Base-by-base conservation (phyloP, 352 stramenopile species). In the Phytophthora fragariae region DNA sequence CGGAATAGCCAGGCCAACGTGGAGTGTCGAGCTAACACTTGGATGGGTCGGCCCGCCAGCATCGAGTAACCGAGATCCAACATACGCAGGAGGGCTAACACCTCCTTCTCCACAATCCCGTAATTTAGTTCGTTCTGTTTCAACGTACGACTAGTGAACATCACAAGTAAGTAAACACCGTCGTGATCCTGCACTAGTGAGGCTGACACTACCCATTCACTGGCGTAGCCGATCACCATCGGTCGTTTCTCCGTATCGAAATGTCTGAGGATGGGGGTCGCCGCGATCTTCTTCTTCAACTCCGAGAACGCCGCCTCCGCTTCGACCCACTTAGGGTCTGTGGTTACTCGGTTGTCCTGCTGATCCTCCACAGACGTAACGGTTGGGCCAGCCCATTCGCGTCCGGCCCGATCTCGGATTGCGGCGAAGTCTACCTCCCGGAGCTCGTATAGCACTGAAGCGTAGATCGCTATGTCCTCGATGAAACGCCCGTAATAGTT, bases 1-100 rank as follows among this genome's bases (percentile, higher is more conserved):
- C 21, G 15, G 24, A 59, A 61, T 21, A 61, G 19, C 50, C 61
- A 68, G 9, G 49, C 61, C 21, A 73, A 1, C 39, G 60, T 70
- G 2, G 41, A 53, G 31, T 63, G 31, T 24, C 55, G 3, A 44
- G 11, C 15, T 0, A 21, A 6, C 15, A 15, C 37, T 12, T 21
- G 19, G 19, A 21, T 21, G 19, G 19, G 19, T 21, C 19, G 19
- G 19, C 19, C 19, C 19, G 19, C 19, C 19, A 21, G 19, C 37
- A 44, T 17, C 1, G 37, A 44, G 5, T 44, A 44, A 5, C 37
- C 11, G 11, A 17, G 37, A 5, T 21, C 37, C 1, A 44, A 12
- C 37, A 44, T 44, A 10, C 37, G 2, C 5, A 44, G n/a, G n/a
- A 44, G 12, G 10, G 37, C 10, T 12, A 44, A 0, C 0, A 44